phyloP scores from a whole-genome alignment of 23 red algal genomes.

The Gracilariopsis chorda region DNA sequence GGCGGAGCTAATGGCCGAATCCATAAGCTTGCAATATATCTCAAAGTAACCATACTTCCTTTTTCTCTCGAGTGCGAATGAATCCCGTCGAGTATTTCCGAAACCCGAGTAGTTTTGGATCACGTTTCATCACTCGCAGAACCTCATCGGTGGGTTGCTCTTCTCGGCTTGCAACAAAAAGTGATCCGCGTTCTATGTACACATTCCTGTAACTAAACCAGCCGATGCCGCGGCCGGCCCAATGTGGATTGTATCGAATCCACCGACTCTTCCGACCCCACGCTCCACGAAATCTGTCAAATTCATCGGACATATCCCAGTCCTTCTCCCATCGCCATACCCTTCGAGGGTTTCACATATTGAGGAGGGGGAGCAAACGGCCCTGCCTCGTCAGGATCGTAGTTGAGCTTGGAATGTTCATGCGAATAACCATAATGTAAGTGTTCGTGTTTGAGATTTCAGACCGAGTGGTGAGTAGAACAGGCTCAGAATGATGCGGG shows the following conservation, averaged over 20 bases:
- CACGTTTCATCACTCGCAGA: neutral
- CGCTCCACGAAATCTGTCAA: neutral
- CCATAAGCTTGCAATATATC: conserved; percentile 30
- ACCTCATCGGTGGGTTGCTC: neutral
- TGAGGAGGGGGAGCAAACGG: no score
- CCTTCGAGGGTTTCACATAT: no score
- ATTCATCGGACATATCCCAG: conserved; percentile 57
- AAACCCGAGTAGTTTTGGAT: neutral
- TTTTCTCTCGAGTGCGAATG: neutral
- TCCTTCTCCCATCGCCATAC: conserved; percentile 39
- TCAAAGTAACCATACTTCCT: conserved; percentile 28
- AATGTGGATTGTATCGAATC: conserved; percentile 2
- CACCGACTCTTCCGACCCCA: neutral
- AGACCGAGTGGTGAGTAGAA: no score
- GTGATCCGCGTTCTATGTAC: neutral
- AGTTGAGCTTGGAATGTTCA: no score
- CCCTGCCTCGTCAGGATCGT: no score
- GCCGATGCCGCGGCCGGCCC: neutral
- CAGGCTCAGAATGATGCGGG: no score
- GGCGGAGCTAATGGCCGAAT: conserved; percentile 15
- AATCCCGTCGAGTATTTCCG: conserved; percentile 19
- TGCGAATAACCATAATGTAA: no score
- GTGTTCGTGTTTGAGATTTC: no score
- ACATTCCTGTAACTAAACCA: conserved; percentile 21
- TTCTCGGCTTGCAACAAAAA: neutral